These are phyloP conservation scores for Trichoderma citrinoviride DNA, from an alignment of 2,329 filamentous ascomycete species.

Conservation along the genomic window DNA sequence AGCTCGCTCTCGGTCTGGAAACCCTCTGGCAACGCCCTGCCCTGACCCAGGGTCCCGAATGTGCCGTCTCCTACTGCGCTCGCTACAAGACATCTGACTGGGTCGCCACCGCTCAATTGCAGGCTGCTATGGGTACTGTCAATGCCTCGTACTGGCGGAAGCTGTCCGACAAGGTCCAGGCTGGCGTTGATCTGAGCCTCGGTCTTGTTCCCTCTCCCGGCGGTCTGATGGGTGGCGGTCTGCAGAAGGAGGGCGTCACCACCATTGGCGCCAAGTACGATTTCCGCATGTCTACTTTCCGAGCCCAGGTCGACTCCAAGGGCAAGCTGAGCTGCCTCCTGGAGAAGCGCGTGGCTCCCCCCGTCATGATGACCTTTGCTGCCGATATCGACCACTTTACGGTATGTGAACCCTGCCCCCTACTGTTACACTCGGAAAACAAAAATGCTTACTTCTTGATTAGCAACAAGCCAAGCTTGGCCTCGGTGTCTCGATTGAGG, in stretches of 20 bases:
- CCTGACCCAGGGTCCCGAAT: constrained; percentile 83
- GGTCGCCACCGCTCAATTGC: constrained; percentile 86
- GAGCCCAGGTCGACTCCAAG: constrained; percentile 91
- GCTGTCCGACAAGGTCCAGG: constrained; percentile 92
- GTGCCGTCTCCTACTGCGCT: constrained; percentile 82
- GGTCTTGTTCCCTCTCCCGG: constrained; percentile 67
- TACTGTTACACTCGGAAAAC: too few species aligned
- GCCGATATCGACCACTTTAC: constrained; percentile 95
- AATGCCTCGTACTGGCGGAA: constrained; percentile 92
- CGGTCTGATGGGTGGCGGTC: constrained; percentile 70
- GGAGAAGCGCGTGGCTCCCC: constrained; percentile 92
- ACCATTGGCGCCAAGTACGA: constrained; percentile 97
- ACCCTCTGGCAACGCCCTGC: constrained; percentile 89
- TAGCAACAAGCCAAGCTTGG: constrained; percentile 95
- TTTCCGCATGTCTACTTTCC: constrained; percentile 92
- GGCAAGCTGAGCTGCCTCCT: constrained; percentile 90
- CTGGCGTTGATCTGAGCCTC: constrained; percentile 90
- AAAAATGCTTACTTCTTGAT: constrained; percentile 1
- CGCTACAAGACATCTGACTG: constrained; percentile 91
- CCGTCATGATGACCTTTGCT: constrained; percentile 90
- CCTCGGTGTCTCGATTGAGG: constrained; percentile 88
- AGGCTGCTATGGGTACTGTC: constrained; percentile 76
- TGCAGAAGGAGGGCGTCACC: constrained; percentile 83
- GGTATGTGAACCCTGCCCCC: constrained; percentile 58
- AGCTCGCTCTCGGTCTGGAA: constrained; percentile 83